Base-by-base conservation (phyloP, 305 asterid species). In the Withania somnifera region DNA sequence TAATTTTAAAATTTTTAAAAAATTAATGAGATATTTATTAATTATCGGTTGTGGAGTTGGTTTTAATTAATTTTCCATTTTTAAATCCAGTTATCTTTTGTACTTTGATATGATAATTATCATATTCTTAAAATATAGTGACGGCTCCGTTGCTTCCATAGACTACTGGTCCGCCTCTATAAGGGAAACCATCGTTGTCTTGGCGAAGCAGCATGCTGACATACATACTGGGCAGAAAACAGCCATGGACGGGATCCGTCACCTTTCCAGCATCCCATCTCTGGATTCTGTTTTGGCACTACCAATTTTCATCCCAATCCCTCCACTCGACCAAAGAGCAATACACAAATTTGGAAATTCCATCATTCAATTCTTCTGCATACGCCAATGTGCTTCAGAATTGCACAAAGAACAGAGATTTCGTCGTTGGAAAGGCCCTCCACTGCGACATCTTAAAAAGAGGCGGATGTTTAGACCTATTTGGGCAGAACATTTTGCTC, bases 381-480 rank as follows among this genome's bases (percentile, higher is more conserved):
- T 91, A 88, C 75, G 91, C 94, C 11, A 66, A 84, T 63, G 78
- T 85, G 86, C 91, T 93, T 60, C 94, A 89, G 88, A 83, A 75
- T 52, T 92, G 90, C 92, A 77, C 87, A 2, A 88, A 84, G 64
- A 86, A 53, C 83, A 80, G 85, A 82, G 82, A 89, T 7, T 87
- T 83, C 84, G 53, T 24, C 8, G 32, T 11, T 11, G 97, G 92
- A 19, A 91, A 86, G 84, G n/a, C 83, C 68, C 75, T 89, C 22
- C 97, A 92, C 54, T 90, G 94, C 76, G 86, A 89, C 26, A 80
- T 87, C 22, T 38, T 91, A 38, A 93, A 92, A 86, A 88, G 82
- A 78, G 98, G 93, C 6, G 86, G 85, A 82, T 90, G 90, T 82
- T 81, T 93, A 67, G 97, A 93, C 87, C 77, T 95, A 51, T 92